Evolutionary conservation across 768 basidiomycete genomes (phyloP).

Genomic region (Mycena capillaripes): DNA sequence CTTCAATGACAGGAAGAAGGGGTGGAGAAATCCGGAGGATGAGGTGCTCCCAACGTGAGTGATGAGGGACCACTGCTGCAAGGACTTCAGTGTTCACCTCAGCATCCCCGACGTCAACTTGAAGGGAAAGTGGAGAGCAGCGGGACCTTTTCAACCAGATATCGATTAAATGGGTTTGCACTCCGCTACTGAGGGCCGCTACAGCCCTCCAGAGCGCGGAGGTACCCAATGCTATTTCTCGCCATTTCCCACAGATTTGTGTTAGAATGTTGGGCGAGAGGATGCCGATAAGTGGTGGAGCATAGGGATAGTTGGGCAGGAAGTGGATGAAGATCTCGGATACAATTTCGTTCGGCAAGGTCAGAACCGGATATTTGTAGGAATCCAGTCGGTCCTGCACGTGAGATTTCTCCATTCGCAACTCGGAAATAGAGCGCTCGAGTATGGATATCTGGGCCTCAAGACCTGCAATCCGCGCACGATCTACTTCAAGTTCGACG

Average conservation of each 20-base stretch:
- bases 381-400: not conserved
- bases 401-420: not conserved
- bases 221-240: not conserved
- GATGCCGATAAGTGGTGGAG: not conserved
- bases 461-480: not conserved
- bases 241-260: not conserved
- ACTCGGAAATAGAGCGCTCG: not conserved
- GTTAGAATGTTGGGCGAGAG: not conserved
- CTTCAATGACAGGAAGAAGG: too few species aligned
- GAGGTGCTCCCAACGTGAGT: not conserved
- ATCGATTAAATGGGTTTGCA: not conserved
- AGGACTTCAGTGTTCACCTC: not conserved
- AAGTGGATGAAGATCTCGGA: not conserved
- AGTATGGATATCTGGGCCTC: not conserved
- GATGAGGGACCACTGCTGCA: not conserved
- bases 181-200: not conserved
- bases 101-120: not conserved
- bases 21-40: too few species aligned
- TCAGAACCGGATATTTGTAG: not conserved
- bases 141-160: not conserved
- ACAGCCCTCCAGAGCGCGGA: not conserved
- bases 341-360: not conserved
- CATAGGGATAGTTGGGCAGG: not conserved
- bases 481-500: not conserved
- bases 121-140: not conserved